phyloP scores from a whole-genome alignment of 129 eudicot genomes.

The Rutidosis leptorrhynchoides region DNA sequence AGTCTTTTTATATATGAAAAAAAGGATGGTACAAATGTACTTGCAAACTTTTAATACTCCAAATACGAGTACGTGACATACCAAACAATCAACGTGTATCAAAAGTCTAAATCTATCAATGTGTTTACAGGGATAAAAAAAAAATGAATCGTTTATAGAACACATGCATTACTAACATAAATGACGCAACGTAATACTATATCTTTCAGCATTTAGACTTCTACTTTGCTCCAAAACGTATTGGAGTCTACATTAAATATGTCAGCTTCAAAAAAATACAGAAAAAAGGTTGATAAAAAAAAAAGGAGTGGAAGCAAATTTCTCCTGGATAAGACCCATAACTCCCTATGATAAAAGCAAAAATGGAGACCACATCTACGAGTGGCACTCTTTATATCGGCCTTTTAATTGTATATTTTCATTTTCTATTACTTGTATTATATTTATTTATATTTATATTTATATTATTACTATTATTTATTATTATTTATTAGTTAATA shows the following conservation, averaged over 20 bases:
- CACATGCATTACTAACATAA: not conserved
- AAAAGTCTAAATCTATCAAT: conserved; percentile 8
- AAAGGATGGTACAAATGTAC: too few species aligned
- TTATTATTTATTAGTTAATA: not conserved
- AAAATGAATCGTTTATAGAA: not conserved
- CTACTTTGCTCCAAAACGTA: conserved; percentile 6
- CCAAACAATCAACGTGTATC: too few species aligned
- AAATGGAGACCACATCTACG: conserved; percentile 34
- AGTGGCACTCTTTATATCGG: conserved; percentile 25
- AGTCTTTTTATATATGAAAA: too few species aligned
- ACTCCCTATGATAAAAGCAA: conserved; percentile 39
- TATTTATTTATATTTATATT: too few species aligned
- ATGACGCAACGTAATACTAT: conserved; percentile 6
- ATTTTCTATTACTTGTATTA: too few species aligned
- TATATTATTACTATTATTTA: too few species aligned
- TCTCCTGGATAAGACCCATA: conserved; percentile 42
- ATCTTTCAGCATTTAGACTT: conserved; percentile 17
- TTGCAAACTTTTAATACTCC: too few species aligned
- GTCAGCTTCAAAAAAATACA: conserved; percentile 15
- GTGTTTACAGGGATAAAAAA: conserved; percentile 11
- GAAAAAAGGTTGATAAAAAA: conserved; percentile 25
- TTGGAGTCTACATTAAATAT: conserved; percentile 19
- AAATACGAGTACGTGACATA: too few species aligned
- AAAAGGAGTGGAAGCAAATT: conserved; percentile 44
- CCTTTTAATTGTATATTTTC: conserved; percentile 22